Evolutionary conservation across 78 protist species (phyloP).

Genomic region (Tieghemostelium lacteum): DNA sequence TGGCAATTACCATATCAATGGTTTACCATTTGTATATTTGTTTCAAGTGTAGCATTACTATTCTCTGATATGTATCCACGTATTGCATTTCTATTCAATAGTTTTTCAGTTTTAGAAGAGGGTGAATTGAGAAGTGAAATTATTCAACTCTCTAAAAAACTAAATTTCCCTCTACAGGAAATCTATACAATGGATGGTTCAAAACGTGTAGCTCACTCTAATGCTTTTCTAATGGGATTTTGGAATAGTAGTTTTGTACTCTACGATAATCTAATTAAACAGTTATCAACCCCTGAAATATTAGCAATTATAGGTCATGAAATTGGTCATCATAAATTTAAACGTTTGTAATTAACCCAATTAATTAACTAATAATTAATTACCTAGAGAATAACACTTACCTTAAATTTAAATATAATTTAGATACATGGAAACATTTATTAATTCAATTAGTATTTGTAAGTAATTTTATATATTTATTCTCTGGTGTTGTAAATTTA

Average conservation of each 20-base stretch:
- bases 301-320: slow-evolving; percentile 73
- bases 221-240: slow-evolving; percentile 66
- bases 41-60: slow-evolving; percentile 48
- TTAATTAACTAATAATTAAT: neutral
- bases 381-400: neutral
- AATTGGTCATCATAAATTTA: slow-evolving; percentile 77
- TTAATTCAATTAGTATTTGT: slow-evolving; percentile 53
- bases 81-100: slow-evolving; percentile 55
- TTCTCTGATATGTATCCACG: slow-evolving; percentile 68
- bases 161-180: slow-evolving; percentile 41
- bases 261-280: slow-evolving; percentile 57
- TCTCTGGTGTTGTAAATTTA: slow-evolving; percentile 70
- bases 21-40: slow-evolving; percentile 54
- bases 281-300: slow-evolving; percentile 46
- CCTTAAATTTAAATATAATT: neutral
- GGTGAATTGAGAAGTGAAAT: slow-evolving; percentile 58
- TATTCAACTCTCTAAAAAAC: slow-evolving; percentile 24
- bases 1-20: slow-evolving; percentile 71
- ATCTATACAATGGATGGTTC: slow-evolving; percentile 78
- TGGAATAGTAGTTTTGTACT: slow-evolving; percentile 55
- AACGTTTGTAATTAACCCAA: slow-evolving; percentile 16
- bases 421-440: slow-evolving; percentile 71
- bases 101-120: slow-evolving; percentile 54
- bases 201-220: slow-evolving; percentile 67
- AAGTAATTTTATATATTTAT: slow-evolving; percentile 64